Base-by-base conservation (phyloP, 805 yeast genomes). In the Lachancea fermentati region DNA sequence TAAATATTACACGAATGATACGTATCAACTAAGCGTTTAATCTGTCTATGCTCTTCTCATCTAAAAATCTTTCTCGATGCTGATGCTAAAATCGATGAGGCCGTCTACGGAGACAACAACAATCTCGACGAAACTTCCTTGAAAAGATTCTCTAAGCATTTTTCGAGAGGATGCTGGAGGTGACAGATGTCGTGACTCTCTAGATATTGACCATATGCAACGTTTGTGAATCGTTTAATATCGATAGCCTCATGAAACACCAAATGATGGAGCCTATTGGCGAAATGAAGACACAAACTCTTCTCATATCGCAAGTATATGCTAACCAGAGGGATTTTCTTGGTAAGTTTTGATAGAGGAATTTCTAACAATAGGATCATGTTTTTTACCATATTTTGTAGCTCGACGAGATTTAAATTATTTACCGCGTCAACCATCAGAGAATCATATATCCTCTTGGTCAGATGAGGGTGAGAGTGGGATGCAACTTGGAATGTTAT, bases 311-410 rank as follows among this genome's bases (percentile, higher is more conserved):
- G 51, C 13, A 63, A 41, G 12, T 50, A 44, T 2, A 50, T 47
- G 2, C 48, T 58, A 8, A 65, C 50, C 11, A 51, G 37, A 3
- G 64, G 57, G 7, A 66, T 45, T 26, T 44, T 46, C 26, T 49
- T 42, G 25, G 52, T 48, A 6, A 62, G 43, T 31, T 60, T 49
- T 11, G 57, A 42, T 31, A 50, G 57, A 12, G 69, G 68, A 13
- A 64, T 55, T 11, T 54, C 54, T 32, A 66, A 52, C 19, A 58
- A 43, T 2, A 62, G 43, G 32, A 63, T 44, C 6, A 66, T 42
- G 44, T 64, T 58, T 43, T 66, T 66, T 19, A 66, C 48, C 3
- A 60, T 46, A 44, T 65, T 66, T 25, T 64, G 68, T 13, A 65
- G 54, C 16, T 59, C 55, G 2, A 57, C 48, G 39, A 55, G 26